A percentile compares a stretch with the other conserved stretches of the same genome.
phyloP scores from a whole-genome alignment of 1,139 yeast species.

The Lodderomyces elongisporus region DNA sequence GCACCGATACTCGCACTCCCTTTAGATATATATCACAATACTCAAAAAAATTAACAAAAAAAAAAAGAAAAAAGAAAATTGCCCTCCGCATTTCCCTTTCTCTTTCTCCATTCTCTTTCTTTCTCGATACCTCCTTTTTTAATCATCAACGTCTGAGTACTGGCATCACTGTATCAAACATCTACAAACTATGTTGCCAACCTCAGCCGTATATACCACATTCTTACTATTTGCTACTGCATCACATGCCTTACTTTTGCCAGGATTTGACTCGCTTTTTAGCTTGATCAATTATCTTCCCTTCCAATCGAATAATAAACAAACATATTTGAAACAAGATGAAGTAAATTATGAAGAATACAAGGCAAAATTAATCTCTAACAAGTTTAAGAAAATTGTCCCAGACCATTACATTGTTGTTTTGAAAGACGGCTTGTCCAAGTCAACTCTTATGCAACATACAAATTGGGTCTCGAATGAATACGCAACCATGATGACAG shows the following conservation, averaged over 20 bases:
- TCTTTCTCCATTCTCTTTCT: too few species aligned
- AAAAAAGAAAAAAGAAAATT: too few species aligned
- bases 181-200: neutral
- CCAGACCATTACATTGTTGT: conserved; percentile 45
- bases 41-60: too few species aligned
- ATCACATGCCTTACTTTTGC: neutral
- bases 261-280: neutral
- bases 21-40: too few species aligned
- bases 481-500: conserved; percentile 7
- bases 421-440: conserved; percentile 25
- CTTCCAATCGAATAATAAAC: too few species aligned
- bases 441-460: conserved; percentile 47
- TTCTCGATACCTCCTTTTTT: too few species aligned
- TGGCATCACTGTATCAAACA: too few species aligned
- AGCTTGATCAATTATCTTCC: too few species aligned
- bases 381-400: conserved; percentile 26
- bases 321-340: too few species aligned
- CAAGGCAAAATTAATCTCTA: conserved; percentile 5
- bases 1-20: too few species aligned
- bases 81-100: too few species aligned
- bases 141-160: too few species aligned
- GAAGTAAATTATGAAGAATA: conserved; percentile 4
- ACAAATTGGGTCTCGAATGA: conserved; percentile 48
- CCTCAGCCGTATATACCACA: neutral
- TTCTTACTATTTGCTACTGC: neutral